Conservation (phyloP, 768 basidiomycete species). For the Xerocomus potaroensis region DNA sequence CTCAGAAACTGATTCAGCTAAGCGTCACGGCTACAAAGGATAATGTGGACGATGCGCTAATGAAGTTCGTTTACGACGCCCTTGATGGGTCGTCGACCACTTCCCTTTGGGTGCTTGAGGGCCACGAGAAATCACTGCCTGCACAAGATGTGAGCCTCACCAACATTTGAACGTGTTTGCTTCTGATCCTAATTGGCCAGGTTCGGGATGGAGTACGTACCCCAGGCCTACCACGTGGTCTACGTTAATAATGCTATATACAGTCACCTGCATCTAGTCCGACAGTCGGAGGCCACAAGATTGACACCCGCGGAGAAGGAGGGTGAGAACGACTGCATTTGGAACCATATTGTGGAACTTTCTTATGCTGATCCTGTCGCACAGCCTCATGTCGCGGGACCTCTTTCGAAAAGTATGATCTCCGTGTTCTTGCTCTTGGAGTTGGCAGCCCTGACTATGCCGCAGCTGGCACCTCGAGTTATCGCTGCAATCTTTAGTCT, state of each 20-base stretch:
- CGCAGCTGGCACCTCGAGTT: slow-evolving; percentile 41
- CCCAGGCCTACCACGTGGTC: not conserved
- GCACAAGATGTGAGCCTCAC: slow-evolving; percentile 26
- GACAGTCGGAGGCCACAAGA: slow-evolving; percentile 5
- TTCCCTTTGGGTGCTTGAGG: slow-evolving; percentile 13
- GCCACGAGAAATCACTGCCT: slow-evolving; percentile 33
- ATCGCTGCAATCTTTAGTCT: slow-evolving; percentile 44
- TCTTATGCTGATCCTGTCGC: slow-evolving; percentile 6
- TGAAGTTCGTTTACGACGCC: slow-evolving; percentile 45
- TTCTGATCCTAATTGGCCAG: slow-evolving; percentile 32
- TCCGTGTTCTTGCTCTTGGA: not conserved
- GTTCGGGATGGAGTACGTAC: slow-evolving; percentile 38
- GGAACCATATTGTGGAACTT: not conserved
- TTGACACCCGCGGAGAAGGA: slow-evolving; percentile 12
- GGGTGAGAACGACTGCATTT: slow-evolving; percentile 13
- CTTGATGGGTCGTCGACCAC: slow-evolving; percentile 34
- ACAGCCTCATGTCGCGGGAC: slow-evolving; percentile 32
- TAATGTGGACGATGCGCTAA: slow-evolving; percentile 27
- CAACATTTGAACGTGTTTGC: slow-evolving; percentile 1
- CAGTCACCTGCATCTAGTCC: slow-evolving; percentile 6
- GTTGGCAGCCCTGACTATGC: slow-evolving; percentile 4
- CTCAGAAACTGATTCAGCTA: slow-evolving; percentile 37
- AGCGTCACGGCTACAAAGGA: slow-evolving; percentile 25
- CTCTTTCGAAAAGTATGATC: slow-evolving; percentile 16
- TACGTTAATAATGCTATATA: not conserved